These are phyloP conservation scores for Aspergillus incahuasiensis DNA, from an alignment of 495 filamentous ascomycete genomes.

Conservation along the genomic window DNA sequence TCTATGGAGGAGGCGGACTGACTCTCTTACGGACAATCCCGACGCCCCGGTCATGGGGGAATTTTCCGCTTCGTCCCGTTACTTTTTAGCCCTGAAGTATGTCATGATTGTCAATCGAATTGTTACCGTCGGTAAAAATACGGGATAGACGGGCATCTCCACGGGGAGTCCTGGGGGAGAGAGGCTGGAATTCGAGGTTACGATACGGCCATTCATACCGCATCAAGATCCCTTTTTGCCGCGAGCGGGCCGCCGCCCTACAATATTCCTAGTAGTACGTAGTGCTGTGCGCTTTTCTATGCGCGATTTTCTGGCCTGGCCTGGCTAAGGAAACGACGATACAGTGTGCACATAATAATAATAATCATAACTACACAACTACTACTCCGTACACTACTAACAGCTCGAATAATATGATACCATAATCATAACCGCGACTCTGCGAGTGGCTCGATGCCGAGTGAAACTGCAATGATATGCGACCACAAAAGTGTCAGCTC, in stretches of 20 bases:
- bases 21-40: not conserved
- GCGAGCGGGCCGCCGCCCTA: constrained; percentile 23
- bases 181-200: constrained; percentile 25
- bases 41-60: constrained; percentile 4
- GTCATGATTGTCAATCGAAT: not conserved
- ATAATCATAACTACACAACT: constrained; percentile 2
- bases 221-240: constrained; percentile 17
- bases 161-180: not conserved
- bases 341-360: constrained; percentile 2
- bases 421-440: constrained; percentile 6
- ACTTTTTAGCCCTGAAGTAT: not conserved
- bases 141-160: constrained; percentile 2
- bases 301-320: constrained; percentile 22
- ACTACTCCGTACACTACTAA: too few species aligned
- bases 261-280: not conserved
- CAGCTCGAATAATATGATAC: constrained; percentile 11
- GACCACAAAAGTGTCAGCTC: not conserved
- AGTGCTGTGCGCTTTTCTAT: constrained; percentile 11
- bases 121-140: constrained; percentile 10
- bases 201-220: constrained; percentile 25
- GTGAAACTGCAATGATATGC: not conserved
- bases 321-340: constrained; percentile 11
- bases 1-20: not conserved
- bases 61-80: not conserved
- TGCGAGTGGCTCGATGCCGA: constrained; percentile 5